Conservation (phyloP, 768 basidiomycete genomes). For the Termitomyces sp. region DNA sequence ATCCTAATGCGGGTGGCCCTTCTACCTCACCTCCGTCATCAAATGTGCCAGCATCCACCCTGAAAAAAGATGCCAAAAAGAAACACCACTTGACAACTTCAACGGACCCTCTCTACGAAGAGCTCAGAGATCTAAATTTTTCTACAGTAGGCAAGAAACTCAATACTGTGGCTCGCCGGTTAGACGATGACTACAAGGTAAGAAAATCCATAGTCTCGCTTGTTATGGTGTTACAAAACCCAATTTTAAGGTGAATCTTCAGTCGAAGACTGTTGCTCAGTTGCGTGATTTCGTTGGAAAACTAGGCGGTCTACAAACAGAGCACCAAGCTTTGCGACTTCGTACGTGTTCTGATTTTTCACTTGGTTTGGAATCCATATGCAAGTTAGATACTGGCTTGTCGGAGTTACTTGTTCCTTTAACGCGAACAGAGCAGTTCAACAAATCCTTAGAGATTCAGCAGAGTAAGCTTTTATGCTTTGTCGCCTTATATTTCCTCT, state of each 20-base stretch:
- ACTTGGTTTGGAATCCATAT: not conserved
- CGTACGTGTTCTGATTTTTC: slow-evolving; percentile 49
- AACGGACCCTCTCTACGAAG: slow-evolving; percentile 77
- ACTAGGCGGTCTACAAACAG: slow-evolving; percentile 86
- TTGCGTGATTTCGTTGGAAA: slow-evolving; percentile 94
- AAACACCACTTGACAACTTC: slow-evolving; percentile 80
- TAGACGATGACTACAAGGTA: slow-evolving; percentile 94
- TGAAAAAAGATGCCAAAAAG: slow-evolving; percentile 81
- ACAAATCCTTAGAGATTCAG: slow-evolving; percentile 90
- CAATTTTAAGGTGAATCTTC: slow-evolving; percentile 60
- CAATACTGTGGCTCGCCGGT: slow-evolving; percentile 73
- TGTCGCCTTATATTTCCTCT: not conserved
- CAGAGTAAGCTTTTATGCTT: slow-evolving; percentile 61
- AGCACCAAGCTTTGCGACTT: slow-evolving; percentile 84
- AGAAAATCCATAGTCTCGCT: not conserved
- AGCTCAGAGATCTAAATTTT: slow-evolving; percentile 90
- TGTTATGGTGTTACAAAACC: slow-evolving; percentile 2
- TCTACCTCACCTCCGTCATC: slow-evolving; percentile 32
- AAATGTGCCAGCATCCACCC: slow-evolving; percentile 40
- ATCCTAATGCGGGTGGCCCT: slow-evolving; percentile 38
- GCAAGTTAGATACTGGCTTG: slow-evolving; percentile 75
- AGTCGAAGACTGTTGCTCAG: slow-evolving; percentile 89
- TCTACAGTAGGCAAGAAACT: slow-evolving; percentile 81
- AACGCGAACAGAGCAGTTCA: slow-evolving; percentile 85
- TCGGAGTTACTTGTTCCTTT: slow-evolving; percentile 88